Percentiles rank a stretch among this genome's conserved stretches.
phyloP scores from a whole-genome alignment of 257 asterid species.

The Asclepias syriaca region DNA sequence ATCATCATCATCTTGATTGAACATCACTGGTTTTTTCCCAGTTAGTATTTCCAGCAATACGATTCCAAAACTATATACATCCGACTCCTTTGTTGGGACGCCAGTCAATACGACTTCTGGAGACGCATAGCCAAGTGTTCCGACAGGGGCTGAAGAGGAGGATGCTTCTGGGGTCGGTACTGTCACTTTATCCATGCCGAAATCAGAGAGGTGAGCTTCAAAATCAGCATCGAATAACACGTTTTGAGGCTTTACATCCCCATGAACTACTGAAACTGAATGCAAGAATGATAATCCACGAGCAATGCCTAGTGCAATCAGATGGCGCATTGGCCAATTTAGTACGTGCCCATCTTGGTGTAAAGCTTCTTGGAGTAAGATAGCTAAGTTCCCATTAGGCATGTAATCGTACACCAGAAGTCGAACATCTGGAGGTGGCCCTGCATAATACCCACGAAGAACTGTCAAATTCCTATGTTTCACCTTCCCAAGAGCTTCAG shows the following conservation, averaged over 20 bases:
- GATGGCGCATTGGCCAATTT: slow-evolving; percentile 93
- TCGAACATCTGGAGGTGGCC: slow-evolving; percentile 72
- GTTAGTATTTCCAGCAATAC: slow-evolving; percentile 68
- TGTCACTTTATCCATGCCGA: slow-evolving; percentile 62
- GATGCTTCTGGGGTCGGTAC: slow-evolving; percentile 51
- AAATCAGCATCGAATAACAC: slow-evolving; percentile 89
- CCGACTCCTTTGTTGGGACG: slow-evolving; percentile 44
- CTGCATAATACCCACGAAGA: slow-evolving; percentile 76
- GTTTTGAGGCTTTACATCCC: slow-evolving; percentile 71
- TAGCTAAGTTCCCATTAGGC: slow-evolving; percentile 80
- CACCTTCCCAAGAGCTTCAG: slow-evolving; percentile 69
- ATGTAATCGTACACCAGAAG: slow-evolving; percentile 73
- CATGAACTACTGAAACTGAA: slow-evolving; percentile 46
- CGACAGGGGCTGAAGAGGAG: slow-evolving; percentile 46
- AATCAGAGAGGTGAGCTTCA: slow-evolving; percentile 77
- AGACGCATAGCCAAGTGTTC: slow-evolving; percentile 64
- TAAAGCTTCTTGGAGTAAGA: slow-evolving; percentile 76
- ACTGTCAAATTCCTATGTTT: slow-evolving; percentile 76
- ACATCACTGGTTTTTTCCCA: slow-evolving; percentile 69
- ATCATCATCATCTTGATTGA: slow-evolving; percentile 74
- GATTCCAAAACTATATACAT: slow-evolving; percentile 73
- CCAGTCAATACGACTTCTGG: slow-evolving; percentile 66
- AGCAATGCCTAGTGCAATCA: slow-evolving; percentile 77
- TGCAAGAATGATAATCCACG: slow-evolving; percentile 73
- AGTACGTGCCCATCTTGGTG: slow-evolving; percentile 88